A percentile compares a stretch with the other conserved stretches of the same genome.
These are phyloP conservation scores for Umbelopsis sp. DNA, from an alignment of 192 early-diverging fungal genomes.

Conservation along the genomic window DNA sequence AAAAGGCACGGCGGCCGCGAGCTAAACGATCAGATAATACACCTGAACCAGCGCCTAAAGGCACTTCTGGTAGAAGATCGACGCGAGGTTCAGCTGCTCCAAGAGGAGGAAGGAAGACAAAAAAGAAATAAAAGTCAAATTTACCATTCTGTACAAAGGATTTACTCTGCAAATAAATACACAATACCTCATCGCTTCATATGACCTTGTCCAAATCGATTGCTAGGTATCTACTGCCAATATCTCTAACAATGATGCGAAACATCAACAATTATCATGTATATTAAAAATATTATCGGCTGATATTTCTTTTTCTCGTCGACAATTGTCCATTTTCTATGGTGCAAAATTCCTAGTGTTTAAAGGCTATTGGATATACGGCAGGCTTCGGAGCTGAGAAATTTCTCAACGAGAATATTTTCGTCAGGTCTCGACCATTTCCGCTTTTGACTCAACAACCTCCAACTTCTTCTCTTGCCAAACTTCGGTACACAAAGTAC, in stretches of 20 bases:
- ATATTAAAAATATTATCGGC: neutral
- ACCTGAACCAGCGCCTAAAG: conserved; percentile 31
- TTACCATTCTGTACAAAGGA: too few relatives aligned
- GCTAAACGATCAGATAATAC: conserved; percentile 27
- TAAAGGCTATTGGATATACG: neutral
- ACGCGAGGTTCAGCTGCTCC: conserved; percentile 18
- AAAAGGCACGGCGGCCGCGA: conserved; percentile 26
- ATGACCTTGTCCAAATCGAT: too few relatives aligned
- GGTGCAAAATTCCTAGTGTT: neutral
- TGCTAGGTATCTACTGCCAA: too few relatives aligned
- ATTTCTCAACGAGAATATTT: neutral
- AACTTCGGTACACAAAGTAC: conserved; percentile 15
- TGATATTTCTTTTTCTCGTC: neutral
- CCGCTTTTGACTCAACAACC: conserved; percentile 3
- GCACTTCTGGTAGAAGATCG: conserved; percentile 23
- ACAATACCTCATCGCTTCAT: too few relatives aligned
- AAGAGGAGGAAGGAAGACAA: conserved; percentile 25
- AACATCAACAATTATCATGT: neutral
- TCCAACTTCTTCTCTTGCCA: conserved; percentile 8
- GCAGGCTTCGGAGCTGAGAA: neutral
- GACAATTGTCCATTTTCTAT: too few relatives aligned
- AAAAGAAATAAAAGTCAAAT: conserved; percentile 16
- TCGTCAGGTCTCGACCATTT: conserved; percentile 22
- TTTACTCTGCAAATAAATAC: too few relatives aligned
- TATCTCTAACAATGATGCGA: neutral